Conservation (phyloP, 2,329 filamentous ascomycete genomes). For the Byssoonygena ceratinophila region DNA sequence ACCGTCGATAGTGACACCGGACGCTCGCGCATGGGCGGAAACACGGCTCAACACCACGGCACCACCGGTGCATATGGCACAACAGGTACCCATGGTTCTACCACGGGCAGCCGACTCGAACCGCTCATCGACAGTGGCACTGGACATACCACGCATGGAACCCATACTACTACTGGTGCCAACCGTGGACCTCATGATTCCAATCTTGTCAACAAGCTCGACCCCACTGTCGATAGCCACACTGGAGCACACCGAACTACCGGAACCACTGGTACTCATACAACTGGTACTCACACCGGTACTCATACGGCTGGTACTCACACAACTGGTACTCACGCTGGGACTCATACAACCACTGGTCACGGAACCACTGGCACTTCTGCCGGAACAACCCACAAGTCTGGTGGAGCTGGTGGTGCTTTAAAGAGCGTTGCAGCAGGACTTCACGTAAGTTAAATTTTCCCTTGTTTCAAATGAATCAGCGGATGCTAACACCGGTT, state of each 20-base stretch:
- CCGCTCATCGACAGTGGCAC: conserved; percentile 16
- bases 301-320: background rate
- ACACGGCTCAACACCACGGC: background rate
- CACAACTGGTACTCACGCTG: background rate
- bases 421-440: conserved; percentile 25
- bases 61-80: conserved; percentile 2
- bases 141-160: background rate
- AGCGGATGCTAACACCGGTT: background rate
- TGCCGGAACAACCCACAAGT: background rate
- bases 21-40: background rate
- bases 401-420: conserved; percentile 18
- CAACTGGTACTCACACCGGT: background rate
- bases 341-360: background rate
- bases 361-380: background rate
- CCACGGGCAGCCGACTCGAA: conserved; percentile 17
- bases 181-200: conserved; percentile 23
- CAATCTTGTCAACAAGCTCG: conserved; percentile 30
- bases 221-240: conserved; percentile 27
- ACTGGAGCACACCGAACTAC: background rate
- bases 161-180: conserved; percentile 9
- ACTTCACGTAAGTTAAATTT: conserved; percentile 27
- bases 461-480: no score
- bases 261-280: background rate
- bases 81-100: conserved; percentile 8
- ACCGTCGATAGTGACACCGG: conserved; percentile 3